Base-by-base conservation (phyloP, 2,329 filamentous ascomycete species). In the Fusarium guadeloupense region DNA sequence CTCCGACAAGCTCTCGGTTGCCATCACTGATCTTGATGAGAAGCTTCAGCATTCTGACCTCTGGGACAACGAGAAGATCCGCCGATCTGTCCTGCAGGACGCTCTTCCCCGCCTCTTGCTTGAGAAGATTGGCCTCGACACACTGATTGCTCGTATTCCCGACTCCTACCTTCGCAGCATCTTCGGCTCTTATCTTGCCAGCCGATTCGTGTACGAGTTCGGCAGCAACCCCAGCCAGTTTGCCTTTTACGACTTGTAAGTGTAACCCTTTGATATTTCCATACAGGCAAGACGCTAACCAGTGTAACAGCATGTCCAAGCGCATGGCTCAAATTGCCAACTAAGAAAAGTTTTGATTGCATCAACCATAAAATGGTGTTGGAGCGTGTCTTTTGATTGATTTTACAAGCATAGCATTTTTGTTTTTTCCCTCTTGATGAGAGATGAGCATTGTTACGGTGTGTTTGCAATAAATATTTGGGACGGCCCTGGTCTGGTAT, bases 191-290 rank as follows among this genome's bases (percentile, higher is more conserved):
- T 97, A 94, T 78, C 83, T 99, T 67, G 94, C 95, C 42, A 96
- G 91, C 72, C 90, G 95, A 37, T 99, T 99, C 75, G 92, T 99
- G 34, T 99, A 99, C 77, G 88, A 96, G 75, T 95, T 94, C 75
- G 95, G 95, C 71, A 93, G 93, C 74, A 89, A 86, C 66, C 93
- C 95, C 6, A 95, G 90, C 80, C 94, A 97, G 72, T 98, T 99
- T 80, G 93, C 94, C 33, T 99, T 99, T 83, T 99, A 96, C 78
- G 92, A 96, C 75, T 99, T 98, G 91, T 93, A 81, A 87, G 90
- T 89, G 57, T 40, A 21, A 28, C 42, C 45, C 7, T 21, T 26
- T 19, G 13, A 12, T 5, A n/a, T 13, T 21, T 12, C 21, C 28
- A 19, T 12, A n/a, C 3, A 14, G 23, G 34, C 30, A 43, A 41